Evolutionary conservation across 2,329 filamentous ascomycete species (phyloP), one percentile per base, ranked within the genome.

Genomic region (Plectosphaerella sp.): DNA sequence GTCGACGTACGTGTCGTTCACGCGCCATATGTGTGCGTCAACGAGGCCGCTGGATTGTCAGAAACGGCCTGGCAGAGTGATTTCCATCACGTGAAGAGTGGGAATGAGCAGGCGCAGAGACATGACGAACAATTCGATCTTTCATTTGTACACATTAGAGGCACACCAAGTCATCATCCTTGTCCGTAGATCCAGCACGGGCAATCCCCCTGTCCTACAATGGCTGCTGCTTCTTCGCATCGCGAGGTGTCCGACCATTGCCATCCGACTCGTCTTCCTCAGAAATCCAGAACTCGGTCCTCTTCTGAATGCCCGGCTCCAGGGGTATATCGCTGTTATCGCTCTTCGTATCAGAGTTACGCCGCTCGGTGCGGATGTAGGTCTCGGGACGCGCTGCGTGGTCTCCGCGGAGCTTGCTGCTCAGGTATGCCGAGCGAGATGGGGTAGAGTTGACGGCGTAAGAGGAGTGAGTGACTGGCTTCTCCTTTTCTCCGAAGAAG

Each of bases 301-400:
- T 57, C 54, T 57, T 59, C 39, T 58, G 50, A 24, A 60, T 59
- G 12, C 58, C 57, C 4, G 56, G 52, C 48, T 59, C 54, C 3
- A 59, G 46, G 11, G 57, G 55, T 10, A 58, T 57, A 3, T 59
- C 58, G 47, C 59, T 61, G 48, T 55, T 48, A 12, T 58, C 54
- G 55, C 59, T 61, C 20, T 53, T 56, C 8, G 52, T 39, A 12
- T 53, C 4, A 0, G 54, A 58, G n/a, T 45, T 45, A 4, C 55
- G 49, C 2, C 50, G 47, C 5, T 49, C 43, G 3, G 54, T 50
- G 35, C 46, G 50, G 33, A 59, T 54, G 33, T 50, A 54, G 5
- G 57, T 57, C 20, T 54, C 52, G 3, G 43, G 39, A 8, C 20
- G 20, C 20, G 45, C 47, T 20, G 37, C 50, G 16, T 51, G 46